Evolutionary conservation across 768 basidiomycete genomes (phyloP).

Genomic region (Lentinus tigrinus): DNA sequence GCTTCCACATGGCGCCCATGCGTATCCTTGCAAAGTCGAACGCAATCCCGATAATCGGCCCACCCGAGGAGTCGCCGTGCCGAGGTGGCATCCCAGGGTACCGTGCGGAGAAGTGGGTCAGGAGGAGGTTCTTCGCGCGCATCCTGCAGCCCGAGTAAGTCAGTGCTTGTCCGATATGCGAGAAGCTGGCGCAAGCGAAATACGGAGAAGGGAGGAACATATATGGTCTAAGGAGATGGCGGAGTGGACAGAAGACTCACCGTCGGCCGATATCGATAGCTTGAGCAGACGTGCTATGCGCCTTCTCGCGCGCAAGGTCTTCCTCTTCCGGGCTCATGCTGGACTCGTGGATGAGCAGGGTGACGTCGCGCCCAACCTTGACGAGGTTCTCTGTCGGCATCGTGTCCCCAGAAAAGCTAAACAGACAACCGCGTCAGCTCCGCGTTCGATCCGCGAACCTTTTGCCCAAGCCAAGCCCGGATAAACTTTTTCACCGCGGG

Average conservation of each 20-base stretch:
- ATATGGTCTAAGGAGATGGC: too few species aligned
- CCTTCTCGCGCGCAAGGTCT: conserved; percentile 70
- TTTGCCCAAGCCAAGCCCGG: background rate
- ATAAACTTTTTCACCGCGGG: background rate
- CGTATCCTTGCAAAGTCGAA: conserved; percentile 76
- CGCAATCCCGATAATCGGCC: conserved; percentile 59
- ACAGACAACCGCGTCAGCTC: conserved; percentile 19
- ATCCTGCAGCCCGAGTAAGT: conserved; percentile 51
- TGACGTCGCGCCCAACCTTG: conserved; percentile 61
- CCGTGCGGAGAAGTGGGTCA: conserved; percentile 94
- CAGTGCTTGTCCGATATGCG: background rate
- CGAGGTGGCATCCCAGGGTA: conserved; percentile 79
- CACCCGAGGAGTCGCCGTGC: background rate
- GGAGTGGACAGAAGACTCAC: too few species aligned
- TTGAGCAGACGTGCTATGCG: conserved; percentile 88
- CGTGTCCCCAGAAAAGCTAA: conserved; percentile 91
- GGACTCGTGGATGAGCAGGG: conserved; percentile 91
- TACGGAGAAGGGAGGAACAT: too few species aligned
- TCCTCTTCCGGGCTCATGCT: conserved; percentile 86
- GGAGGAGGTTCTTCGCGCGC: conserved; percentile 79
- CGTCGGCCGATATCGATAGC: conserved; percentile 74
- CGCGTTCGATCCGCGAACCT: background rate
- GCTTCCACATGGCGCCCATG: conserved; percentile 84
- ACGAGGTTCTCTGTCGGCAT: conserved; percentile 70
- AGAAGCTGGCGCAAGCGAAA: background rate